Base-by-base conservation (phyloP, 495 filamentous ascomycete species). In the Thermothielavioides terrestris region DNA sequence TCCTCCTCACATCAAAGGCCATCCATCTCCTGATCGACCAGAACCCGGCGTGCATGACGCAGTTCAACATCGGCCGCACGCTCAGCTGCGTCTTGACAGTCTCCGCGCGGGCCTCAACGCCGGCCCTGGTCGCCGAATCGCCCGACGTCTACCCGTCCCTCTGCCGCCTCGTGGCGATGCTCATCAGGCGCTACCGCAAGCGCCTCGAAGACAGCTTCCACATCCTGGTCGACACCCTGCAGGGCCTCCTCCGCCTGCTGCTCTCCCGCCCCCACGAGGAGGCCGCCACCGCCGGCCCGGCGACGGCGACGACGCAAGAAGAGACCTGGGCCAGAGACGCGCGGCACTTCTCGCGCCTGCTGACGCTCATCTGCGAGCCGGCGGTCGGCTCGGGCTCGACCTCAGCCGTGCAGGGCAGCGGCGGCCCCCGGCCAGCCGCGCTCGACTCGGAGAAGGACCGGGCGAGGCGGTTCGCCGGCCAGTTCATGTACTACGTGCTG, bases 341-440 rank as follows among this genome's bases (percentile, higher is more conserved):
- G 4, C 67, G 73, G 34, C 70, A 74, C 23, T 88, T 82, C 63
- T 72, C 85, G 6, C 80, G 87, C 5, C 75, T 94, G 22, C 69
- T 95, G 26, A 85, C 81, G 6, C 74, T 85, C 3, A 76, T 94
- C 45, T 89, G 85, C 63, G 84, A 90, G 46, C 89, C 89, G 12
- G 85, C 82, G 12, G 78, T 79, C 14, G 88, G 82, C 0, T 84
- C 84, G 4, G 82, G 89, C 1, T 69, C 81, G 5, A 70, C 75
- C 12, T 64, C 71, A n/a, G 50, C 60, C 22, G n/a, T 74, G 63
- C 35, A 64, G 56, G 42, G 54, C 28, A 2, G 15, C 42, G 11
- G 7, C 4, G 25, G 28, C 26, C 27, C 2, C 15, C n/a, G 15
- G 6, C 21, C 18, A 1, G 7, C 5, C 17, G 1, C 21, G 14